Base-by-base conservation (phyloP, 768 basidiomycete genomes). In the Suillus clintonianus region DNA sequence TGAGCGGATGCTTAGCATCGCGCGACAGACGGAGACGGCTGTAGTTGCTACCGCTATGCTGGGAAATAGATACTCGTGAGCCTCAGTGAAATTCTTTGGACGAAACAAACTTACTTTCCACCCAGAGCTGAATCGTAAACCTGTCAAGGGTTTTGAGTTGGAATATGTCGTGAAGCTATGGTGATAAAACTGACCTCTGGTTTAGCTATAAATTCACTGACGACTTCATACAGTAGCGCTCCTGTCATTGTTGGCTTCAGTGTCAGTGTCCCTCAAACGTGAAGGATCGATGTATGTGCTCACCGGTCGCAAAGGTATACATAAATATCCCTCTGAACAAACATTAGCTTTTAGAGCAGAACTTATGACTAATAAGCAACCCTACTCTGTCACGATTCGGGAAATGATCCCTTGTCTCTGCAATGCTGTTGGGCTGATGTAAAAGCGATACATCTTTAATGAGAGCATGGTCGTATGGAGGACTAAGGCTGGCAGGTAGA, bases 1-100 rank as follows among this genome's bases (percentile, higher is more conserved):
- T 2, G 80, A 81, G 56, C 77, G 75, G 55, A 81, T 79, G 63
- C 74, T 77, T 54, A 82, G 73, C 77, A 80, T 78, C 22, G 77
- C 72, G 13, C 74, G 74, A 45, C 76, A 78, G 34, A 80, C 75
- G 8, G 77, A 72, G 30, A 80, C 65, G 9, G 63, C 57, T 2
- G 55, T 61, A 5, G 69, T 41, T 10, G 66, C 62, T 34, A 65
- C 57, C 32, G 62, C 57, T 22, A 66, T 61, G 4, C 56, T 45
- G 10, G 30, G 30, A n/a, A 32, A 65, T 64, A 8, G 17, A 24
- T 32, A 48, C 5, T 24, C 13, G 30, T 30, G n/a, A 64, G 9
- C 22, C n/a, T 22, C 36, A 14, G 47, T 24, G 15, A 57, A 13
- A 4, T 34, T 36, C 5, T 30, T 3, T 15, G 6, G 47, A 51